These are phyloP conservation scores for Chaetomium globosum DNA, from an alignment of 2,329 filamentous ascomycete genomes.

Conservation along the genomic window DNA sequence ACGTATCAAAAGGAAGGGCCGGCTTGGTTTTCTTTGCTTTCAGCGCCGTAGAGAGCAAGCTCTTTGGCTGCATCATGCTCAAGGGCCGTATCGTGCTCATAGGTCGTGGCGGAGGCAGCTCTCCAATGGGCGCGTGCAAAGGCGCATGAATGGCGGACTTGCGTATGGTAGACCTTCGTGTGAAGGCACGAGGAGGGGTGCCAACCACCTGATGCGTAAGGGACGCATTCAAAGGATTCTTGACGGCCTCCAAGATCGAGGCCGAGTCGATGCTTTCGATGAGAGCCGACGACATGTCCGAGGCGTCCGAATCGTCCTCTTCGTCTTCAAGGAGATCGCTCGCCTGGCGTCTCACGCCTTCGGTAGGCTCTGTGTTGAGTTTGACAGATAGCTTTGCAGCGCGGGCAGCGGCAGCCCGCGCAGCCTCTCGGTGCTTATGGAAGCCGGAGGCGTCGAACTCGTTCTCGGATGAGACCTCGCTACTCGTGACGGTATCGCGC, in stretches of 20 bases:
- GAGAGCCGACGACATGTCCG: conserved; percentile 66
- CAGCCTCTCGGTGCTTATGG: conserved; percentile 64
- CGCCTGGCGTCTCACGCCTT: conserved; percentile 50
- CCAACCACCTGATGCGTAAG: conserved; percentile 62
- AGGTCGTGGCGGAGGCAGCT: conserved; percentile 71
- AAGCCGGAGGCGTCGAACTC: conserved; percentile 71
- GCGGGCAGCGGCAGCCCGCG: conserved; percentile 61
- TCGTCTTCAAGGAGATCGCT: conserved; percentile 60
- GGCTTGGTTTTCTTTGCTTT: conserved; percentile 72
- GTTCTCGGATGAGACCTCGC: conserved; percentile 81
- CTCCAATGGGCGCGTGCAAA: conserved; percentile 59
- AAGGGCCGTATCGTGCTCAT: conserved; percentile 64
- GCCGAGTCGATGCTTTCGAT: conserved; percentile 69
- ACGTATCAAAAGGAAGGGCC: conserved; percentile 73
- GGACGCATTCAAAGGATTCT: conserved; percentile 59
- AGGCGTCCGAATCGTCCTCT: conserved; percentile 62
- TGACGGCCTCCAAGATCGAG: conserved; percentile 68
- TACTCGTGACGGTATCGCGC: conserved; percentile 77
- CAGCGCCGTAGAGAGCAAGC: conserved; percentile 70
- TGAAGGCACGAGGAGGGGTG: conserved; percentile 64
- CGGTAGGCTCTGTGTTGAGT: conserved; percentile 53
- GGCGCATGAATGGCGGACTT: conserved; percentile 61
- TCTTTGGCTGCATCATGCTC: conserved; percentile 70
- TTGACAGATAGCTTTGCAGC: conserved; percentile 56
- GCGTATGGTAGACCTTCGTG: conserved; percentile 64